Base-by-base conservation (phyloP, 768 basidiomycete species). In the Hortiboletus campestris region DNA sequence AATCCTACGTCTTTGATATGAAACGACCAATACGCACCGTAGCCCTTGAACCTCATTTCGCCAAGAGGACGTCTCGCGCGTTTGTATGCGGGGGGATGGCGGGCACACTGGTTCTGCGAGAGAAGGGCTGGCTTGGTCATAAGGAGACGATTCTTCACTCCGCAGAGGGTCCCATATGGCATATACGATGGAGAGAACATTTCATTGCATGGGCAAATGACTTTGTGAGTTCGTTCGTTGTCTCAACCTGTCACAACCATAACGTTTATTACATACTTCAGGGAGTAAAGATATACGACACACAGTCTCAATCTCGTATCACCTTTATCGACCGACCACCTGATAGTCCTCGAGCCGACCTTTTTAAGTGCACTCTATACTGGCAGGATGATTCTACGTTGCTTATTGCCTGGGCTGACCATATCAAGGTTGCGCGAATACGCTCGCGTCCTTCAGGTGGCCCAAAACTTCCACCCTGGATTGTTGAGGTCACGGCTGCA, bases 181-280 rank as follows among this genome's bases (percentile, higher is more conserved):
- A 86, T 49, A 84, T 87, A 11, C 81, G 88, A 54, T 98, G 97
- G 97, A 78, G 84, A 64, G 87, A 85, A 2, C 81, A 81, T 46
- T 76, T 97, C 31, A 93, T 98, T 60, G 94, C 94, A 0, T 99
- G 97, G 97, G 93, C 95, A 4, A 97, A 94, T 62, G 97, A 99
- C 68, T 63, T 85, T 41, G 93, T 94, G 59, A 66, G 85, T 70
- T 32, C n/a, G 40, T 31, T 49, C 25, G 28, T 35, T 17, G n/a
- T 46, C 34, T 36, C 29, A 6, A 51, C 39, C 25, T 40, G 17
- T 34, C 39, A 14, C 12, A 17, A 14, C 5, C 16, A 39, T 40
- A n/a, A 55, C 19, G 51, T 25, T 45, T 25, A 13, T 58, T 14
- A 47, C 40, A 34, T 51, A 22, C n/a, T 13, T 45, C 62, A 94